phyloP scores from a whole-genome alignment of 2,329 filamentous ascomycete genomes.

The Orbilia javanica region DNA sequence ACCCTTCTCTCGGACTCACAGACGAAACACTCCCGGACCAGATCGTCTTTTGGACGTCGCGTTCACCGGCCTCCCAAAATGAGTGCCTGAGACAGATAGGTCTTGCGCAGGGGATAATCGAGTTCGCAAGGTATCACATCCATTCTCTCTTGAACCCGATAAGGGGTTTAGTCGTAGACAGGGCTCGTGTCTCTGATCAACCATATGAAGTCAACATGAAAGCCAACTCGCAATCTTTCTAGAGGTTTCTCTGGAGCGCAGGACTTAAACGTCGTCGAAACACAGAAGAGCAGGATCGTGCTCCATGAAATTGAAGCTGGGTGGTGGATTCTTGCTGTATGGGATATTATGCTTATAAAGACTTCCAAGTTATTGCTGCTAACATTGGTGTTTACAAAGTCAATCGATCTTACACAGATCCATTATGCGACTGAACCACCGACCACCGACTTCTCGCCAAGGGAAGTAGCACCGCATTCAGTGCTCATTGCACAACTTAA shows the following conservation, averaged over 20 bases:
- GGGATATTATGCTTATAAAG: conserved; percentile 64
- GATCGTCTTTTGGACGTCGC: conserved; percentile 91
- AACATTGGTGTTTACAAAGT: conserved; percentile 67
- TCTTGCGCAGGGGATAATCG: conserved; percentile 94
- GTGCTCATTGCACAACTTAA: conserved; percentile 84
- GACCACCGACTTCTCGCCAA: conserved; percentile 81
- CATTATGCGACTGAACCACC: conserved; percentile 65
- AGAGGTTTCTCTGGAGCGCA: conserved; percentile 84
- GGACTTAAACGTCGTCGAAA: conserved; percentile 86
- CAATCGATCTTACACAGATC: conserved; percentile 81
- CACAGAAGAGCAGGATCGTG: conserved; percentile 86
- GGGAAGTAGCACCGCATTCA: conserved; percentile 85
- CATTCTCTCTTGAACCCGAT: conserved; percentile 4
- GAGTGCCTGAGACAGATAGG: conserved; percentile 92
- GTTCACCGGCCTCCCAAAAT: conserved; percentile 73
- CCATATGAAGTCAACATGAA: conserved; percentile 30
- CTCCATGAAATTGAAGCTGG: conserved; percentile 84
- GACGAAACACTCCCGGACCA: conserved; percentile 83
- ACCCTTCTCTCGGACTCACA: conserved; percentile 76
- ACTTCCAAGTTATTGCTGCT: not conserved
- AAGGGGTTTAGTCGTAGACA: conserved; percentile 17
- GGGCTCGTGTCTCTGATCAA: conserved; percentile 51
- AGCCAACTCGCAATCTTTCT: conserved; percentile 49
- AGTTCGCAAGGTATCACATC: conserved; percentile 77
- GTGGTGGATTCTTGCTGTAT: conserved; percentile 95